These are phyloP conservation scores for Vitis amurensis DNA, from an alignment of 164 flowering plant species.

Conservation along the genomic window DNA sequence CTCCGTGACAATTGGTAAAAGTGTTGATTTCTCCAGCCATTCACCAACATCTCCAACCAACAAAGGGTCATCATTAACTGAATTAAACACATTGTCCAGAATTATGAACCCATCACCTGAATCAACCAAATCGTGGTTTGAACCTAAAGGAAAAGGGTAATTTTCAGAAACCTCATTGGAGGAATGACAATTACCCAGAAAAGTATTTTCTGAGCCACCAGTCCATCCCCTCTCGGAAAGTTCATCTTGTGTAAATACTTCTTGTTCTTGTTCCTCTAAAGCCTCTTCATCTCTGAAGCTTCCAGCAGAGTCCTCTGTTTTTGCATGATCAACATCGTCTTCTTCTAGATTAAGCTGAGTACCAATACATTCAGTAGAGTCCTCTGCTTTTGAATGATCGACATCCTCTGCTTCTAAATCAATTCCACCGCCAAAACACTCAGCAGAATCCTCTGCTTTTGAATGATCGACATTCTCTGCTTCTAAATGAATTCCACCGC, in stretches of 20 bases:
- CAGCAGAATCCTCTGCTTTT: conserved; percentile 17
- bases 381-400: neutral
- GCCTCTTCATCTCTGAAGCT: neutral
- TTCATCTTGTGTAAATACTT: neutral
- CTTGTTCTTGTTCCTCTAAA: conserved; percentile 3
- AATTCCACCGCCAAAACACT: neutral
- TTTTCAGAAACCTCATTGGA: neutral
- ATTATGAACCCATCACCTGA: neutral
- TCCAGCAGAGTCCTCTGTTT: conserved; percentile 15
- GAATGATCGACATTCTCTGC: neutral
- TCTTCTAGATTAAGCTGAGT: no score
- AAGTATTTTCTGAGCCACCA: neutral
- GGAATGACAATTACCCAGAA: conserved; percentile 3
- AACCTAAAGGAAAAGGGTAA: neutral
- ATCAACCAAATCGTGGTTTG: neutral
- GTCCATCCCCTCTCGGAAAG: neutral
- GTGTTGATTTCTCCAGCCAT: neutral
- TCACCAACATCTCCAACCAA: neutral
- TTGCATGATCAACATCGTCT: neutral
- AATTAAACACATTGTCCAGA: no score
- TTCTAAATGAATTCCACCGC: no score
- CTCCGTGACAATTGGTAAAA: neutral
- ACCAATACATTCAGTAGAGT: neutral
- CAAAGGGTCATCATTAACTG: neutral
- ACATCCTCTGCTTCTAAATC: conserved; percentile 2